Evolutionary conservation across 2,329 filamentous ascomycete species (phyloP).

Genomic region (Paecilomyces niveus): DNA sequence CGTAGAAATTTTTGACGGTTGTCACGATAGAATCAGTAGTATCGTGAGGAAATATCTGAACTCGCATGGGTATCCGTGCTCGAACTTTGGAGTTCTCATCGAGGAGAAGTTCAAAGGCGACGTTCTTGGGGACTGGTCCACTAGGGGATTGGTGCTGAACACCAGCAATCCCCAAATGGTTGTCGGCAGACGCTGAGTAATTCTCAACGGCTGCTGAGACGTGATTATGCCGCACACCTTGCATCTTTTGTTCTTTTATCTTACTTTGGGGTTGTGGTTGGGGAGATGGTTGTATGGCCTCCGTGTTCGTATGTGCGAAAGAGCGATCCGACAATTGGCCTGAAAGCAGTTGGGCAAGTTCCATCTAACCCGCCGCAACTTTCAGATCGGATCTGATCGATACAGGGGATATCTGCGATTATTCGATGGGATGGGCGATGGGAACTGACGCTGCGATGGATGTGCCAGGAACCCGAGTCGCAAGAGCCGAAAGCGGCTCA

Average conservation of each 20-base stretch:
- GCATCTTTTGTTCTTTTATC: constrained; percentile 25
- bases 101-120: constrained; percentile 57
- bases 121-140: constrained; percentile 47
- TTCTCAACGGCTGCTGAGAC: constrained; percentile 5
- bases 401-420: constrained; percentile 27
- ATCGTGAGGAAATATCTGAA: constrained; percentile 90
- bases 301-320: constrained; percentile 17
- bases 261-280: constrained; percentile 21
- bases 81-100: constrained; percentile 51
- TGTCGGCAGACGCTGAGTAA: constrained; percentile 24
- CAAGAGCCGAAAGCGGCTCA: constrained; percentile 28
- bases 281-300: constrained; percentile 26
- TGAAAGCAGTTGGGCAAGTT: constrained; percentile 18
- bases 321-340: neutral
- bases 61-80: constrained; percentile 59
- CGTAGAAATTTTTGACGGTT: constrained; percentile 98
- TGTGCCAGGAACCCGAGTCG: constrained; percentile 27
- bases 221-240: constrained; percentile 22
- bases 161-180: constrained; percentile 16
- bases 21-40: constrained; percentile 96
- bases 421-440: constrained; percentile 20
- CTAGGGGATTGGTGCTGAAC: constrained; percentile 30
- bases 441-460: constrained; percentile 11
- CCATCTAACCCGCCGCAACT: constrained; percentile 32
- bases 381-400: constrained; percentile 18